Base-by-base conservation (phyloP, 2,329 filamentous ascomycete species). In the Emergomyces africanus region DNA sequence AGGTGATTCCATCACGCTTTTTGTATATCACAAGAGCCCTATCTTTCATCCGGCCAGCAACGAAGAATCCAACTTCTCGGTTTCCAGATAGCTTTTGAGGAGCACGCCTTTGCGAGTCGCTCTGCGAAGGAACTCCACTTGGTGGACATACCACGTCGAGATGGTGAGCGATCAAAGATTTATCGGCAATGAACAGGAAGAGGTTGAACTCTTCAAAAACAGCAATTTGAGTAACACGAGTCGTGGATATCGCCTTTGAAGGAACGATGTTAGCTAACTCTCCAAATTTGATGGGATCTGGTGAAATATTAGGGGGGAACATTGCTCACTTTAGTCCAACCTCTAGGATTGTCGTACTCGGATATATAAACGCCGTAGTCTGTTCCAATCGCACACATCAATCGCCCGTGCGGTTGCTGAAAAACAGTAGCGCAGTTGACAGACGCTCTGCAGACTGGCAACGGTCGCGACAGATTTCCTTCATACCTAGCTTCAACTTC, bases 341-440 rank as follows among this genome's bases (percentile, higher is more conserved):
- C 90, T 67, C 95, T 84, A 60, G 94, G 90, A 69, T 97, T 92
- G 57, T 87, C 85, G 57, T 89, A 85, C 65, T 96, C 90, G 3
- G 92, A 88, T 54, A 95, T 87, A 70, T 85, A 99, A 3, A 99
- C 89, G 37, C 94, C 94, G 71, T 88, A 91, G 69, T 99, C 94
- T 1, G 94, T 99, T 49, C 95, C 94, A 59, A 99, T 88, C 12
- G 92, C 94, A 65, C 96, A 86, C 81, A 96, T 89, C 53, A 88
- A 83, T 71, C 87, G 92, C 33, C 89, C 89, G 69, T 86, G 88
- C 0, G 88, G 87, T 33, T 83, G 82, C 42, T 84, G 85, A 73
- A 99, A 99, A 0, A 89, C 87, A 2, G 92, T 92, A 0, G 94
- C 89, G 71, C 94, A 99, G 70, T 99, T 94, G 64, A 99, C 91